phyloP scores from a whole-genome alignment of 2,329 filamentous ascomycete species.

The Beauveria sp. region DNA sequence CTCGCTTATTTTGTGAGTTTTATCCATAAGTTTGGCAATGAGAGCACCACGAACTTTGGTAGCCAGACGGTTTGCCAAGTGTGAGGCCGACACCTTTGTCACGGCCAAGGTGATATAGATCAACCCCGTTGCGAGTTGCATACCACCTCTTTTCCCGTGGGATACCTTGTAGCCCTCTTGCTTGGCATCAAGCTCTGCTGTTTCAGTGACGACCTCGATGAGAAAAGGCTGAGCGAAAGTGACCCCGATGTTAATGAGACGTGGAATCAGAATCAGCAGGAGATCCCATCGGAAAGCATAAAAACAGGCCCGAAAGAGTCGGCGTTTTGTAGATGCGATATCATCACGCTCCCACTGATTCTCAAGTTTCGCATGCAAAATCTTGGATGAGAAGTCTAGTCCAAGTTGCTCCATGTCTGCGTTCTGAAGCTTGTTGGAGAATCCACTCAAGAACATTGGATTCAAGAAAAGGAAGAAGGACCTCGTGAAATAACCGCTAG shows the following conservation, averaged over 20 bases:
- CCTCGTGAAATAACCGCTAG: neutral
- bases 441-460: neutral
- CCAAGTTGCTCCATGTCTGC: neutral
- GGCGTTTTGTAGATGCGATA: neutral
- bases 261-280: neutral
- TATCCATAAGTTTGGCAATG: conserved; percentile 39
- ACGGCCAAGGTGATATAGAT: neutral
- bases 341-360: neutral
- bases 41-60: conserved; percentile 24
- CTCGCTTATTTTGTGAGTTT: conserved; percentile 27
- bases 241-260: neutral
- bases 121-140: neutral
- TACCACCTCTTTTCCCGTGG: neutral
- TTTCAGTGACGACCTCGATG: neutral
- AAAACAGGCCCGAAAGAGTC: neutral
- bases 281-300: neutral
- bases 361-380: neutral
- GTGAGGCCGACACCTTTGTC: neutral
- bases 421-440: neutral
- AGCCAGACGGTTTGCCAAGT: conserved; percentile 17
- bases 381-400: neutral
- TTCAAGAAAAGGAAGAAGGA: neutral
- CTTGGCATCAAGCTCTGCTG: neutral
- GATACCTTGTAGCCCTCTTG: neutral
- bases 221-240: neutral